Evolutionary conservation across 2,329 filamentous ascomycete genomes (phyloP).

Genomic region (Epichloe glyceriae): DNA sequence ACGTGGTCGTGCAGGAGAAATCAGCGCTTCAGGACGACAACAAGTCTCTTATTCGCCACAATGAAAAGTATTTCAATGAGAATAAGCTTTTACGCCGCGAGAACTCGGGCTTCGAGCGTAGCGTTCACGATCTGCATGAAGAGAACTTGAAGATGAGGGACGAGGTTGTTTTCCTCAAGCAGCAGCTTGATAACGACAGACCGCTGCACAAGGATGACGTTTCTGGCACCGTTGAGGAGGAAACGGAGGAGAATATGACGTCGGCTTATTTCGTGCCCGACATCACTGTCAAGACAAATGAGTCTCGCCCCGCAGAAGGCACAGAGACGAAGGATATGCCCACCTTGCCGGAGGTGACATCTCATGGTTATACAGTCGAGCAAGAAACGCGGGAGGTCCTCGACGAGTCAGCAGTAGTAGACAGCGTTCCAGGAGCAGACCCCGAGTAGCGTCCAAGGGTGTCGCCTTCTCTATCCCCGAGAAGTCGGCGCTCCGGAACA

Average conservation of each 20-base stretch:
- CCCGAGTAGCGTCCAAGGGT: slow-evolving; percentile 11
- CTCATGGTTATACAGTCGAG: slow-evolving; percentile 19
- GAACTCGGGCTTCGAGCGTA: slow-evolving; percentile 35
- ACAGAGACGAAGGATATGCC: slow-evolving; percentile 19
- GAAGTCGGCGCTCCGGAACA: slow-evolving; percentile 16
- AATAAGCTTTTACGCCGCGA: slow-evolving; percentile 36
- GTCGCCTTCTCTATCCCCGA: slow-evolving; percentile 30
- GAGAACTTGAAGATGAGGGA: slow-evolving; percentile 34
- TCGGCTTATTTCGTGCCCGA: slow-evolving; percentile 47
- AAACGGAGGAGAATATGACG: slow-evolving; percentile 41
- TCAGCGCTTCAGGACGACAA: slow-evolving; percentile 36
- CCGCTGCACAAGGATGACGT: slow-evolving; percentile 25
- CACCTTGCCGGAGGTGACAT: slow-evolving; percentile 18
- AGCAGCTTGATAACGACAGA: slow-evolving; percentile 30
- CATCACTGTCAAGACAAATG: slow-evolving; percentile 37
- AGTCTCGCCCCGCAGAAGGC: slow-evolving; percentile 17
- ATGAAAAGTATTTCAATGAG: slow-evolving; percentile 41
- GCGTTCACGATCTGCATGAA: slow-evolving; percentile 30
- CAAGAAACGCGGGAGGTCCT: slow-evolving; percentile 14
- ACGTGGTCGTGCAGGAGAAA: slow-evolving; percentile 30
- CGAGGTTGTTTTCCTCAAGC: slow-evolving; percentile 32
- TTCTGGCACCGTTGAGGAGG: slow-evolving; percentile 21
- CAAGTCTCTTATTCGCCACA: slow-evolving; percentile 38
- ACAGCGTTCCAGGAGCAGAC: slow-evolving; percentile 17
- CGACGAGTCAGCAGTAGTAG: slow-evolving; percentile 16